phyloP scores from a whole-genome alignment of 129 eudicot genomes.

The Solidago caesia region DNA sequence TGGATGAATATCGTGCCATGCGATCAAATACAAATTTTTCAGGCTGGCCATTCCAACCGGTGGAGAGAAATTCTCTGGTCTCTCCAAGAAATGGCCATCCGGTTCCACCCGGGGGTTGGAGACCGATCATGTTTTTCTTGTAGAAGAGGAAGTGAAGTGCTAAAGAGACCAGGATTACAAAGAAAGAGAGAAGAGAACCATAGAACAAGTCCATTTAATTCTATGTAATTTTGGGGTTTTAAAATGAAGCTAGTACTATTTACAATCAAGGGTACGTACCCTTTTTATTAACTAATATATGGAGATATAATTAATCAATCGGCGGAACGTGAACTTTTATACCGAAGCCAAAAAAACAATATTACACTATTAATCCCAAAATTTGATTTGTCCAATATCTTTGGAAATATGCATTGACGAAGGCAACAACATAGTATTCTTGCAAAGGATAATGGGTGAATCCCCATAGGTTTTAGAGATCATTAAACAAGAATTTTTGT shows the following conservation, averaged over 20 bases:
- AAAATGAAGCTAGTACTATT: background rate
- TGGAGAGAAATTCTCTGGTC: slow-evolving; percentile 33
- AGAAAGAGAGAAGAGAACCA: slow-evolving; percentile 27
- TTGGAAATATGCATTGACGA: slow-evolving; percentile 21
- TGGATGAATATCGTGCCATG: slow-evolving; percentile 31
- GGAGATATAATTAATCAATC: background rate
- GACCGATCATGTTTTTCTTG: slow-evolving; percentile 2
- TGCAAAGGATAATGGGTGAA: slow-evolving; percentile 3
- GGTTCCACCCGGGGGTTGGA: slow-evolving; percentile 36
- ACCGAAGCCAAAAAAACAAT: too few species aligned
- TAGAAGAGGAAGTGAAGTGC: slow-evolving; percentile 11
- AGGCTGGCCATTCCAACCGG: slow-evolving; percentile 36
- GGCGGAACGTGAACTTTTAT: too few species aligned
- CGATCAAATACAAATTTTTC: slow-evolving; percentile 38
- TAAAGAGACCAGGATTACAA: slow-evolving; percentile 20
- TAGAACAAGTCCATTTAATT: slow-evolving; percentile 23
- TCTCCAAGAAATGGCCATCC: slow-evolving; percentile 51
- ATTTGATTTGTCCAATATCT: slow-evolving; percentile 21
- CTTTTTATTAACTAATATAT: background rate
- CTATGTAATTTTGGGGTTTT: background rate
- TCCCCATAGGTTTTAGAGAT: slow-evolving; percentile 19
- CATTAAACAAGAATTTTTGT: background rate
- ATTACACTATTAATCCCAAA: background rate
- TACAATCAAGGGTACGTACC: too few species aligned
- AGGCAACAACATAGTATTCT: slow-evolving; percentile 20